Conservation (phyloP, 805 yeast genomes). For the Saturnispora besseyi region DNA sequence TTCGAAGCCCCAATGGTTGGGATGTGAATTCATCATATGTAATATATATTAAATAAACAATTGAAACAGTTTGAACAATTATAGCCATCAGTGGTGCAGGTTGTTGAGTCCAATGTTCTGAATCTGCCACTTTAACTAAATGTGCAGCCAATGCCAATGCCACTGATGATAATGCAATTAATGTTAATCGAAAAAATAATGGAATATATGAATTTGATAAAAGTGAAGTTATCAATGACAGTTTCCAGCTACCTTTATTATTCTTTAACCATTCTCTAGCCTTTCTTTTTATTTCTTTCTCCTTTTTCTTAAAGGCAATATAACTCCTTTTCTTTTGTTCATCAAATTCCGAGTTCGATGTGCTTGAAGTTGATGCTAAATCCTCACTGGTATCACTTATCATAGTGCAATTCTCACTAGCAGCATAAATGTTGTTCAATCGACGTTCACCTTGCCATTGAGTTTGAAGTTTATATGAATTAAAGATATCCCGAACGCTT, state of each 20-base stretch:
- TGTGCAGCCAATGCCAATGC: slow-evolving; percentile 68
- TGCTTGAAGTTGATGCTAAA: slow-evolving; percentile 4
- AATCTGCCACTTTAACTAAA: slow-evolving; percentile 31
- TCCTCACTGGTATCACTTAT: neutral
- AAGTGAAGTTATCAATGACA: slow-evolving; percentile 49
- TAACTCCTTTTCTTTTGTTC: slow-evolving; percentile 11
- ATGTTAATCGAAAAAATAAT: slow-evolving; percentile 55
- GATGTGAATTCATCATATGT: slow-evolving; percentile 88
- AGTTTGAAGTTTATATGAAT: slow-evolving; percentile 30
- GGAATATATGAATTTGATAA: slow-evolving; percentile 78
- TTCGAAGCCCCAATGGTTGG: slow-evolving; percentile 82
- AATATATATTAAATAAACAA: slow-evolving; percentile 69
- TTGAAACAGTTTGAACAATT: slow-evolving; percentile 70
- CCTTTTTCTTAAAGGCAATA: neutral
- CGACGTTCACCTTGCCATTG: slow-evolving; percentile 70
- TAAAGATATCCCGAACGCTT: slow-evolving; percentile 6
- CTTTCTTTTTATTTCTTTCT: slow-evolving; percentile 36
- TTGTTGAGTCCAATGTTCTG: slow-evolving; percentile 47
- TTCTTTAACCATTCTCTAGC: slow-evolving; percentile 63
- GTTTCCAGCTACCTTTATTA: slow-evolving; percentile 54
- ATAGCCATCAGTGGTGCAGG: slow-evolving; percentile 92
- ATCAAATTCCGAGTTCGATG: neutral
- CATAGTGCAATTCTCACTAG: neutral
- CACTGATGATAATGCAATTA: slow-evolving; percentile 48
- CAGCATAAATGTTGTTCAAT: slow-evolving; percentile 27